These are phyloP conservation scores for Bruguiera sexangula DNA, from an alignment of 345 rosid species.

Conservation along the genomic window DNA sequence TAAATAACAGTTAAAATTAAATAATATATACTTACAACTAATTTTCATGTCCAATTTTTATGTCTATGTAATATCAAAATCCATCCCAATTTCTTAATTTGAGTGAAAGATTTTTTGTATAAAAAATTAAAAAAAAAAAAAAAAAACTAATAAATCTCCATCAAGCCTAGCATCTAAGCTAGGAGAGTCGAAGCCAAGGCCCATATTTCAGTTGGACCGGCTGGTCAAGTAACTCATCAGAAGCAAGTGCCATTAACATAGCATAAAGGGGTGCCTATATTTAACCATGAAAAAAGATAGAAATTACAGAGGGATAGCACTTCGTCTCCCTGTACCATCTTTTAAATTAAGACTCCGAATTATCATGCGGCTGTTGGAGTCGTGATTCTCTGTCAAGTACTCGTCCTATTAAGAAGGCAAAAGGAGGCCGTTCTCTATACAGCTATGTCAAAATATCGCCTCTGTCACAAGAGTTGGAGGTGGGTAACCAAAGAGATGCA, in stretches of 20 bases:
- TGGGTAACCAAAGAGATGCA: not conserved
- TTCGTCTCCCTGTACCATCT: not conserved
- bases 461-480: not conserved
- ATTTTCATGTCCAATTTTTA: too few species aligned
- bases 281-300: not conserved
- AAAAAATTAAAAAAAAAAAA: too few species aligned
- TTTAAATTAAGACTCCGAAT: not conserved
- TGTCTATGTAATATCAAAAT: not conserved
- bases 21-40: too few species aligned
- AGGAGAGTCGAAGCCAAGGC: too few species aligned
- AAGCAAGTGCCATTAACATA: not conserved
- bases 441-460: not conserved
- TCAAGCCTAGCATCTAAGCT: too few species aligned
- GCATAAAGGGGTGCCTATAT: not conserved
- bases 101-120: too few species aligned
- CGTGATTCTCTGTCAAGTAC: not conserved
- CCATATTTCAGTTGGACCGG: too few species aligned
- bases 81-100: not conserved
- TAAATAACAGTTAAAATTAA: too few species aligned
- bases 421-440: not conserved
- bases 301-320: constrained; percentile 3
- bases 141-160: too few species aligned
- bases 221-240: too few species aligned
- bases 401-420: not conserved
- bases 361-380: not conserved